Evolutionary conservation across 371 early-diverging fungal genomes (phyloP).

Genomic region (Circinella minor): DNA sequence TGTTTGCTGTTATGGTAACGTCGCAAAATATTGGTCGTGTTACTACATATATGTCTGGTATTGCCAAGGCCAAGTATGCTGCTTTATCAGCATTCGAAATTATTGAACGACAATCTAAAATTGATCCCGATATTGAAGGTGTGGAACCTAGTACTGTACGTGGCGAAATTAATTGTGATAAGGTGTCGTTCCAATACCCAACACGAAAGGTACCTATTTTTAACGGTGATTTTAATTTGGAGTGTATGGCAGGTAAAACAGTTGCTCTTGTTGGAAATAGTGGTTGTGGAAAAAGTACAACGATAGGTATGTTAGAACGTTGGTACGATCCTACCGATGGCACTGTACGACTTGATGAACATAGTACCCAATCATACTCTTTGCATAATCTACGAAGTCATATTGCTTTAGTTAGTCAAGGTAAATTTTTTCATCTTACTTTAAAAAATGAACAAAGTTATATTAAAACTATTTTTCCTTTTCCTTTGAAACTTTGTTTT

Average conservation of each 20-base stretch:
- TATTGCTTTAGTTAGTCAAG: constrained; percentile 71
- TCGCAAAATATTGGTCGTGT: constrained; percentile 69
- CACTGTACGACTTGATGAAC: constrained; percentile 64
- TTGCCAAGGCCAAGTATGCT: constrained; percentile 80
- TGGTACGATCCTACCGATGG: constrained; percentile 83
- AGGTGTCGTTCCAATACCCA: constrained; percentile 83
- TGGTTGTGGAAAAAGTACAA: constrained; percentile 89
- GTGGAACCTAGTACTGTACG: constrained; percentile 69
- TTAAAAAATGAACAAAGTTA: too few relatives aligned
- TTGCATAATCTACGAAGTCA: constrained; percentile 67
- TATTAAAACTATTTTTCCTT: too few relatives aligned
- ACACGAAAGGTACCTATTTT: constrained; percentile 80
- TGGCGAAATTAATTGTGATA: constrained; percentile 62
- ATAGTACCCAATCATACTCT: constrained; percentile 64
- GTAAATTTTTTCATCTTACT: too few relatives aligned
- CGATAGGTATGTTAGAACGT: constrained; percentile 81
- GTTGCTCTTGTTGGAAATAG: constrained; percentile 83
- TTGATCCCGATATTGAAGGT: constrained; percentile 73
- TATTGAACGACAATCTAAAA: constrained; percentile 73
- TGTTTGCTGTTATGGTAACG: constrained; percentile 75
- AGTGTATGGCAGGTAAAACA: constrained; percentile 74
- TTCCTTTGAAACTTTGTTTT: too few relatives aligned
- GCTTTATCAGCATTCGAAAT: constrained; percentile 76
- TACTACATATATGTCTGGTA: constrained; percentile 58
- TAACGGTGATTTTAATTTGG: constrained; percentile 69